phyloP scores from a whole-genome alignment of 768 basidiomycete genomes.

The Psilocybe tampanensis region DNA sequence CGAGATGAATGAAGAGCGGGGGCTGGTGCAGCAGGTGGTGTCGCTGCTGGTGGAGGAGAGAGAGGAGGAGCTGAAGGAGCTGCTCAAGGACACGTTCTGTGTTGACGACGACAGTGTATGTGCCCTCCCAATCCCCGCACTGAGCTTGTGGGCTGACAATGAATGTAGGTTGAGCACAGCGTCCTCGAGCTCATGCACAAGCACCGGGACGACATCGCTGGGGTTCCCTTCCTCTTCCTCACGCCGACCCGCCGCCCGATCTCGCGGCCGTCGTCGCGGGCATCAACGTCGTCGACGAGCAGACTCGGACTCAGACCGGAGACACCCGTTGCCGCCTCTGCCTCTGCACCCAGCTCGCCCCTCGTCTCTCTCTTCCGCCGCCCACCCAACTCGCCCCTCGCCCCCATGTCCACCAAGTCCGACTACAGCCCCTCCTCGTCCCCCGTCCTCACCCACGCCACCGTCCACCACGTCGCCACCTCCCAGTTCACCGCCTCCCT shows the following conservation, averaged over 20 bases:
- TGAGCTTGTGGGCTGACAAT: constrained; percentile 12
- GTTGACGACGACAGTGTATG: constrained; percentile 73
- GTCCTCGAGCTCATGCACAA: constrained; percentile 96
- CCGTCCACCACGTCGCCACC: constrained; percentile 23
- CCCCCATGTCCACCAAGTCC: constrained; percentile 48
- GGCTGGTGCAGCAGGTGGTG: constrained; percentile 73
- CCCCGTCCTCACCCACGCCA: constrained; percentile 59
- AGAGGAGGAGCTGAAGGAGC: constrained; percentile 81
- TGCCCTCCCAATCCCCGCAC: background rate
- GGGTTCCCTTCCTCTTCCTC: constrained; percentile 81
- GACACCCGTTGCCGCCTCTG: constrained; percentile 47
- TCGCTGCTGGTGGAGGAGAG: constrained; percentile 76
- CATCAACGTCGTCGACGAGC: constrained; percentile 61
- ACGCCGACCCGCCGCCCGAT: constrained; percentile 79
- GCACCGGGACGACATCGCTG: constrained; percentile 83
- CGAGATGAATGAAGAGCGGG: constrained; percentile 54
- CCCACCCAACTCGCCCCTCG: constrained; percentile 78
- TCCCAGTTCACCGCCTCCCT: constrained; percentile 78
- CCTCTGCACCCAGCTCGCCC: constrained; percentile 75
- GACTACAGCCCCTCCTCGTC: constrained; percentile 68
- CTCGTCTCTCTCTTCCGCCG: constrained; percentile 73
- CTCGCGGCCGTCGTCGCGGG: constrained; percentile 80
- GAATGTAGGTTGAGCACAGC: constrained; percentile 75
- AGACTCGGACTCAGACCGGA: constrained; percentile 66
- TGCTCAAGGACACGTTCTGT: constrained; percentile 72